Evolutionary conservation across 2,329 filamentous ascomycete species (phyloP), one percentile per base, ranked within the genome.

Genomic region (Fusarium hostae): DNA sequence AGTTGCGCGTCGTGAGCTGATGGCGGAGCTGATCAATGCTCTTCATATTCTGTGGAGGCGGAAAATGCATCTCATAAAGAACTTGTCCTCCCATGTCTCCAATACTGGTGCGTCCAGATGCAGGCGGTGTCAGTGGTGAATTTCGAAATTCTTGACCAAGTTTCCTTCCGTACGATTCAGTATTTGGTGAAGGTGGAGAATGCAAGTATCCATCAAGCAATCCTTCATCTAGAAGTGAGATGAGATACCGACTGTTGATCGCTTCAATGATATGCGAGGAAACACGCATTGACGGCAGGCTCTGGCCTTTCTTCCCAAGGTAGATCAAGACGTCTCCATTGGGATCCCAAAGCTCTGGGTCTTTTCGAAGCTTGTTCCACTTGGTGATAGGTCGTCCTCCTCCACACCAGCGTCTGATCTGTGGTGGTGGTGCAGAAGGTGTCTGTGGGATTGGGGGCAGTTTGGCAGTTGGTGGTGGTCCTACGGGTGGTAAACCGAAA

Each of bases 1-100:
- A 87, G 74, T 93, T 93, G 24, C 91, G 87, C 2, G 90, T 91
- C 0, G 91, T 90, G 50, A 92, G 84, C 71, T 90, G 88, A 69
- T 91, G 85, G 2, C 88, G 83, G 3, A 86, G 83, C 59, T 85
- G 86, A 44, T 85, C 86, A 22, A 79, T 79, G 75, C 79, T 85
- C 72, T 76, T 84, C 41, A 86, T 74, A 40, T 86, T 84, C 3
- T 83, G 71, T 0, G 89, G 89, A 1, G 88, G 84, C 0, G 89
- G 86, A 66, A 92, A 90, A 80, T 87, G 89, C 78, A 92, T 87
- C 75, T 91, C 86, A 64, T 90, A 90, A 4, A 85, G 87, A 45
- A 90, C 86, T 70, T 87, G 85, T 5, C 86, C 87, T 65, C 88
- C 86, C 9, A 81, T 74, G 16, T 80, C 82, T 30, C 66, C 66